Evolutionary conservation across 2,329 filamentous ascomycete genomes (phyloP).

Genomic region (Ustulina deusta): DNA sequence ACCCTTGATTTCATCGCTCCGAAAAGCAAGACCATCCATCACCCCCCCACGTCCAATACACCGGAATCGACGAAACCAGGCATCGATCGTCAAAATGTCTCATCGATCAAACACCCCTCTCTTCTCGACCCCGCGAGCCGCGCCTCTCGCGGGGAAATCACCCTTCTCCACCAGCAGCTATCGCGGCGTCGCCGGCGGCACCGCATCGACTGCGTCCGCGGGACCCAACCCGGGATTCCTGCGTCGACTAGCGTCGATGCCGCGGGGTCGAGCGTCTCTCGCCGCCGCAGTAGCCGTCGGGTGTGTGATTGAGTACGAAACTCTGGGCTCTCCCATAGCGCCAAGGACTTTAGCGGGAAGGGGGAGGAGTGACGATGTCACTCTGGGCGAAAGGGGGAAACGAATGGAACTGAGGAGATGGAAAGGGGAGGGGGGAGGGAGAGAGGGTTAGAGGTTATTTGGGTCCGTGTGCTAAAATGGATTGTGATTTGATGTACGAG

Average conservation of each 20-base stretch:
- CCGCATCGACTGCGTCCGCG: background rate
- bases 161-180: slow-evolving; percentile 14
- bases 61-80: background rate
- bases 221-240: slow-evolving; percentile 5
- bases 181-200: background rate
- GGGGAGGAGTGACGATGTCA: slow-evolving; percentile 3
- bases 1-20: background rate
- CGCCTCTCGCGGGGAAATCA: background rate
- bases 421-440: background rate
- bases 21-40: background rate
- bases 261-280: slow-evolving; percentile 23
- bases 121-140: background rate
- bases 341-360: slow-evolving; percentile 29
- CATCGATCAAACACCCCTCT: slow-evolving; percentile 4
- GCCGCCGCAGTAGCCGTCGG: slow-evolving; percentile 17
- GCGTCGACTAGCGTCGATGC: slow-evolving; percentile 21
- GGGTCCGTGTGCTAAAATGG: too few relatives aligned
- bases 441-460: background rate
- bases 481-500: too few relatives aligned
- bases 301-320: slow-evolving; percentile 31
- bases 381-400: background rate
- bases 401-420: background rate
- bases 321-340: slow-evolving; percentile 34
- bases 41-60: background rate
- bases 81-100: background rate